Percentiles rank a stretch among this genome's conserved stretches.
phyloP scores from a whole-genome alignment of 805 yeast species.

The Lipomyces yamadae region DNA sequence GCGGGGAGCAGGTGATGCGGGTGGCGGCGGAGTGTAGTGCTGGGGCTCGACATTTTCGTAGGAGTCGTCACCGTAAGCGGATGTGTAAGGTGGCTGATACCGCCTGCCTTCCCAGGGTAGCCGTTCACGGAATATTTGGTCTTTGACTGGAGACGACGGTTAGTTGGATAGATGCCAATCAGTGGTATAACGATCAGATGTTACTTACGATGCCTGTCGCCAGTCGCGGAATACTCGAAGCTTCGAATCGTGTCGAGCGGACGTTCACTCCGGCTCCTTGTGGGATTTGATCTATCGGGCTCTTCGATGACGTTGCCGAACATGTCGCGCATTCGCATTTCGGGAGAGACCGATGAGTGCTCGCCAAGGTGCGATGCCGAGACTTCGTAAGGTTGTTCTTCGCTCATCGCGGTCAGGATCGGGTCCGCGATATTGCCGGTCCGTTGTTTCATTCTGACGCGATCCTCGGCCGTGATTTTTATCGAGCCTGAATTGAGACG shows the following conservation, averaged over 20 bases:
- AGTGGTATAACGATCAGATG: background rate
- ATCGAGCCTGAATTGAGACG: conserved; percentile 6
- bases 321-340: conserved; percentile 70
- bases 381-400: conserved; percentile 92
- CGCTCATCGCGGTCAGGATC: conserved; percentile 89
- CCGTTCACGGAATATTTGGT: conserved; percentile 49
- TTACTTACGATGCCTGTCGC: conserved; percentile 56
- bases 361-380: conserved; percentile 49
- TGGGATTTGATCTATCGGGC: conserved; percentile 91
- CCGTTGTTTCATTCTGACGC: conserved; percentile 31
- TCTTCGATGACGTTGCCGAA: conserved; percentile 80
- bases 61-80: conserved; percentile 48
- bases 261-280: conserved; percentile 90
- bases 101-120: conserved; percentile 42
- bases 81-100: conserved; percentile 41
- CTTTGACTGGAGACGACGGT: conserved; percentile 16
- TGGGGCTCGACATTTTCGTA: conserved; percentile 31
- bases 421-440: conserved; percentile 60
- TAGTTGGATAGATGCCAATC: background rate
- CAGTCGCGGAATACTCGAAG: conserved; percentile 93
- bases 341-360: conserved; percentile 53
- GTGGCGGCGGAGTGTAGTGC: background rate
- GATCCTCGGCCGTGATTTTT: conserved; percentile 31
- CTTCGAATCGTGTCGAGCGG: conserved; percentile 95
- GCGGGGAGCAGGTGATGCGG: conserved; percentile 31